These are phyloP conservation scores for Cardiospermum halicacabum DNA, from an alignment of 345 rosid genomes.

Conservation along the genomic window DNA sequence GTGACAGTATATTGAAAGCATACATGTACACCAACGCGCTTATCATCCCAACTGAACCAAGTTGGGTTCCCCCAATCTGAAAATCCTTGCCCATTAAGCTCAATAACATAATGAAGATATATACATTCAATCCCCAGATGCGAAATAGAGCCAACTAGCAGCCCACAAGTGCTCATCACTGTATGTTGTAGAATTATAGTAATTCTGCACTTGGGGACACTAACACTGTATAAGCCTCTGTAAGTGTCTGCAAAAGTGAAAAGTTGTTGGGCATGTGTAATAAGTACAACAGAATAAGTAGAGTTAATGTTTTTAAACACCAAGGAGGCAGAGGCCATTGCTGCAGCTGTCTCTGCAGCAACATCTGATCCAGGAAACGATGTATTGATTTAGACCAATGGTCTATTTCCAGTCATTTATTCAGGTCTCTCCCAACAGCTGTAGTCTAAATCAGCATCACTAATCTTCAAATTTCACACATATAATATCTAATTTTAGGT, in stretches of 20 bases:
- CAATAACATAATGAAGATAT: slow-evolving; percentile 59
- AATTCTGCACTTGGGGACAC: slow-evolving; percentile 48
- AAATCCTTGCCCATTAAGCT: slow-evolving; percentile 47
- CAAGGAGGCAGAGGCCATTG: slow-evolving; percentile 82
- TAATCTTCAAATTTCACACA: slow-evolving; percentile 33
- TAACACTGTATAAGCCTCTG: slow-evolving; percentile 45
- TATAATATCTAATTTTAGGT: too few relatives aligned
- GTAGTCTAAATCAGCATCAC: slow-evolving; percentile 55
- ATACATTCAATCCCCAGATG: slow-evolving; percentile 55
- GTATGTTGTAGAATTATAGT: slow-evolving; percentile 74
- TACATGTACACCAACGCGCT: slow-evolving; percentile 77
- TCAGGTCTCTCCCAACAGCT: slow-evolving; percentile 68
- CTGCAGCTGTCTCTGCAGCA: slow-evolving; percentile 90
- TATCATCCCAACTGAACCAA: slow-evolving; percentile 96
- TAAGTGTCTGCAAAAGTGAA: slow-evolving; percentile 55
- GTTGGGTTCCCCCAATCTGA: slow-evolving; percentile 58
- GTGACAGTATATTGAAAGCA: not conserved
- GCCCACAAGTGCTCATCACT: slow-evolving; percentile 91
- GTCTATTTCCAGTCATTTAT: slow-evolving; percentile 47
- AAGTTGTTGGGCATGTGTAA: slow-evolving; percentile 54
- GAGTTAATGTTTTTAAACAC: slow-evolving; percentile 54
- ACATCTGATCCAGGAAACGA: slow-evolving; percentile 75
- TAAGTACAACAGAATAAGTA: slow-evolving; percentile 40
- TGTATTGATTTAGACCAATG: slow-evolving; percentile 49
- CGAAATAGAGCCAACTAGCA: slow-evolving; percentile 76